Evolutionary conservation across 2,329 filamentous ascomycete species (phyloP).

Genomic region (Aspergillus caelatus): DNA sequence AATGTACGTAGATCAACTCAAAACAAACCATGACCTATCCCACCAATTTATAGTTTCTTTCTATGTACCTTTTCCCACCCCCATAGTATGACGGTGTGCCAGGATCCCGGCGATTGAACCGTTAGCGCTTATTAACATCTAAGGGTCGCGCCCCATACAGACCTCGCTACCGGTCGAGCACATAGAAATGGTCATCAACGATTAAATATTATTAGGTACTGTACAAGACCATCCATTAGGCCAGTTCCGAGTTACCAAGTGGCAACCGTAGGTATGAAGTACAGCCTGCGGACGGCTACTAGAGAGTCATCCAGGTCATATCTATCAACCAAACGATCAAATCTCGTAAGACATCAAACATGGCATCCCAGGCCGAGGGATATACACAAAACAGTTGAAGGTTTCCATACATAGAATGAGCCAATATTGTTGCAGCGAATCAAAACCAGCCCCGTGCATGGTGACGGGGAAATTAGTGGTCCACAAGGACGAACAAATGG

Average conservation of each 20-base stretch:
- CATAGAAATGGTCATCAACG: not conserved
- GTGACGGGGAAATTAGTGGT: not conserved
- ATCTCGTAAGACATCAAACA: slow-evolving; percentile 11
- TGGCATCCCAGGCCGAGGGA: slow-evolving; percentile 2
- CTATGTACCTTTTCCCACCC: too few relatives aligned
- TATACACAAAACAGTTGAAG: slow-evolving; percentile 8
- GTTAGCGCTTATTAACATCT: too few relatives aligned
- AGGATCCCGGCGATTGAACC: too few relatives aligned
- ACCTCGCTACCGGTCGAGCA: not conserved
- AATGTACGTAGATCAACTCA: not conserved
- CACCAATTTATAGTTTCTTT: too few relatives aligned
- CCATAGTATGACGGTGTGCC: too few relatives aligned
- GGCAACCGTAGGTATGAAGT: not conserved
- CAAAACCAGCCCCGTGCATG: slow-evolving; percentile 10
- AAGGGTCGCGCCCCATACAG: too few relatives aligned
- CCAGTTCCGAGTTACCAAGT: not conserved
- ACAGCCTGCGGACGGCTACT: not conserved
- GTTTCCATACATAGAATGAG: slow-evolving; percentile 2
- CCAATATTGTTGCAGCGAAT: slow-evolving; percentile 10
- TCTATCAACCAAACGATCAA: slow-evolving; percentile 3
- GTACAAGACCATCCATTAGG: not conserved
- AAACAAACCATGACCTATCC: not conserved
- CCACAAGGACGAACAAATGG: slow-evolving; percentile 7
- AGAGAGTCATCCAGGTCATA: slow-evolving; percentile 1
- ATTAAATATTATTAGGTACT: slow-evolving; percentile 5